Evolutionary conservation across 805 yeast genomes (phyloP), one percentile per base, ranked within the genome.

Genomic region (Wickerhamomyces subpelliculosus): DNA sequence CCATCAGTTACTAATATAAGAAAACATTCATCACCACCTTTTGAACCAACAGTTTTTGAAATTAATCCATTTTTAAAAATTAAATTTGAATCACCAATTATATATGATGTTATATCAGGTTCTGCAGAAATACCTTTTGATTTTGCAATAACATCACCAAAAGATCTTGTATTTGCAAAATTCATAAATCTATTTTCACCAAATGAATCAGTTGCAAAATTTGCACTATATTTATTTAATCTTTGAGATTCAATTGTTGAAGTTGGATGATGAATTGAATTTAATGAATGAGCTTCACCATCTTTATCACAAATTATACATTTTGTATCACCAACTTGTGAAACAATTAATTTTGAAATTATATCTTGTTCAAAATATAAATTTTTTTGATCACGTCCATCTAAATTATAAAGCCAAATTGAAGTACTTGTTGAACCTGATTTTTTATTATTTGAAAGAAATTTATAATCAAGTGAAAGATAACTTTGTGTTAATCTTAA

Each of bases 281-380:
- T 85, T 36, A 93, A 64, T 16, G 85, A 68, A 48, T 81, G 89
- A 1, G 95, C 95, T 29, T 73, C 63, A 3, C 97, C 97, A 39
- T 70, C 60, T 40, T 71, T 72, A 59, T 89, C 97, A 46, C 93
- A 84, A n/a, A 93, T 51, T 3, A 93, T 71, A 6, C 94, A 87
- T 44, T 84, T 74, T 3, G 97, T 84, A 56, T 93, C 98, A 6
- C 98, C 98, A 12, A 90, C 79, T 54, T 93, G 98, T 1, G 94
- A 89, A 16, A 89, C 75, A 1, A 84, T 71, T 18, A 93, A 59
- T 49, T 78, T 78, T 18, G 86, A 68, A 11, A 82, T 63, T 4
- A 84, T 80, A 8, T 70, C 65, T n/a, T 79, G 74, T 43, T 80
- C 77, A 62, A 89, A 58, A 37, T 57, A 58, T 12, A 54, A 37